phyloP scores from a whole-genome alignment of 768 basidiomycete species.

The Kwoniella botswanensis region DNA sequence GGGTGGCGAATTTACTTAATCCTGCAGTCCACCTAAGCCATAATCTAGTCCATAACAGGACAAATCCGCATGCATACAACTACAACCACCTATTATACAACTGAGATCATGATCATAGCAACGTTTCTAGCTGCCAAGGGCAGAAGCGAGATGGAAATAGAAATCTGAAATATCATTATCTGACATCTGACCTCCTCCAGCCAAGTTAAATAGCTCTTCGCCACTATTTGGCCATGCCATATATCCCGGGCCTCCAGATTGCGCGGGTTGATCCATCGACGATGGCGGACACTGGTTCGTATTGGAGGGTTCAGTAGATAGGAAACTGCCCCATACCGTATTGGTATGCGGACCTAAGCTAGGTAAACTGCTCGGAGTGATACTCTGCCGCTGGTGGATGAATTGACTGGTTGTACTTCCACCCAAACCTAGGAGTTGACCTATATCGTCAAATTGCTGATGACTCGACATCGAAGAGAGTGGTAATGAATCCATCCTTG shows the following conservation, averaged over 20 bases:
- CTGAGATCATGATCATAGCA: not conserved
- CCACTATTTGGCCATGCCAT: slow-evolving; percentile 1
- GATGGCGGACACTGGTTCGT: not conserved
- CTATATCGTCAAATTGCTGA: slow-evolving; percentile 7
- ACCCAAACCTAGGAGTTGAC: slow-evolving; percentile 8
- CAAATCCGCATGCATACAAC: no score
- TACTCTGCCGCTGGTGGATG: not conserved
- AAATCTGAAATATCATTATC: slow-evolving; percentile 18
- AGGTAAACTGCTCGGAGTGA: not conserved
- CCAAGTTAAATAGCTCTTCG: not conserved
- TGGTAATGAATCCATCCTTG: not conserved
- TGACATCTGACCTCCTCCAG: slow-evolving; percentile 11
- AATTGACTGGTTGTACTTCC: not conserved
- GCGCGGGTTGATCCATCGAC: not conserved
- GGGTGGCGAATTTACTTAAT: no score
- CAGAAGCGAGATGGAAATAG: slow-evolving; percentile 21
- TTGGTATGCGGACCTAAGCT: not conserved
- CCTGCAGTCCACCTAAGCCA: no score
- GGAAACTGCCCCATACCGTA: slow-evolving; percentile 9
- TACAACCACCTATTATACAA: not conserved
- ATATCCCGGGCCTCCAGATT: not conserved
- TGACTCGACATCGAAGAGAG: not conserved
- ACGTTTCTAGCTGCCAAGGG: slow-evolving; percentile 9
- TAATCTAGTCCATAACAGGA: not conserved
- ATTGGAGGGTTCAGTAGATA: slow-evolving; percentile 8